phyloP scores from a whole-genome alignment of 305 asterid species.

The Solanum hybrid region DNA sequence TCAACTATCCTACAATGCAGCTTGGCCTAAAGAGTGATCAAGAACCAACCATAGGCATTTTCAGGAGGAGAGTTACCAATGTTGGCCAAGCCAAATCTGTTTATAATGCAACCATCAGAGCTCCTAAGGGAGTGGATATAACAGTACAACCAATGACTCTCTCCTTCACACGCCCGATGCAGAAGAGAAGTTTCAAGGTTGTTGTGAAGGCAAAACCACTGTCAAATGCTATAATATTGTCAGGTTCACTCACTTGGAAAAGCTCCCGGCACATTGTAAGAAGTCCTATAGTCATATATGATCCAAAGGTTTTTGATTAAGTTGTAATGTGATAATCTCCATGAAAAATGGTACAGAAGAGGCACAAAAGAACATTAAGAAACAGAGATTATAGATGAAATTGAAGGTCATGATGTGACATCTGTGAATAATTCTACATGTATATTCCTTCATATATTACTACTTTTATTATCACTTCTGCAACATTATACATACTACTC shows the following conservation, averaged over 20 bases:
- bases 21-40: conserved; percentile 39
- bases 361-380: neutral
- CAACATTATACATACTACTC: neutral
- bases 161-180: conserved; percentile 32
- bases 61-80: conserved; percentile 56
- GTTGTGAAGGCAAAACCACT: conserved; percentile 60
- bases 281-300: conserved; percentile 57
- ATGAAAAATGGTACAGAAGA: neutral
- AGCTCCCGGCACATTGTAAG: conserved; percentile 39
- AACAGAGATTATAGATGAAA: neutral
- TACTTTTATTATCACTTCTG: neutral
- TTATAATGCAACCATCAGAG: conserved; percentile 54
- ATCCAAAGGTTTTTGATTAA: conserved; percentile 16
- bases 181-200: conserved; percentile 57
- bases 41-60: conserved; percentile 47
- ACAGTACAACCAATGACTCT: conserved; percentile 48
- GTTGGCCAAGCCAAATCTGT: conserved; percentile 41
- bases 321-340: neutral
- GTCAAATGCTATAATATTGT: conserved; percentile 22
- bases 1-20: conserved; percentile 87
- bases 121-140: conserved; percentile 64
- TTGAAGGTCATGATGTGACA: neutral
- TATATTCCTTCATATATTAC: neutral
- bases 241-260: conserved; percentile 71
- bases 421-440: neutral